Evolutionary conservation across 2,329 filamentous ascomycete species (phyloP).

Genomic region (Phyllosticta citrichinensis): DNA sequence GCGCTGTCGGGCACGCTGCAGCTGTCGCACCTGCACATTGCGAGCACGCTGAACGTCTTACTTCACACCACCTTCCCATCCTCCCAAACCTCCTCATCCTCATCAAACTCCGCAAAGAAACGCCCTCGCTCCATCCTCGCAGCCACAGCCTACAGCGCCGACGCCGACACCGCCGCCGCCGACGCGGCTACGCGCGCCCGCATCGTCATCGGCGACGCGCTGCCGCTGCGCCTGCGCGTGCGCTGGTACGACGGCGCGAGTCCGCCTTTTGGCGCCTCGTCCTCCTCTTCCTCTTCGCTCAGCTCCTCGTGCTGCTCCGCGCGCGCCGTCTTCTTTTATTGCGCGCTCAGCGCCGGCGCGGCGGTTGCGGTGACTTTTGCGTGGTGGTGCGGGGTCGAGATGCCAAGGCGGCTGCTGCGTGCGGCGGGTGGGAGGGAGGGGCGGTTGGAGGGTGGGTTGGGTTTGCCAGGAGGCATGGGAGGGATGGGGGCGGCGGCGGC

Average conservation of each 20-base stretch:
- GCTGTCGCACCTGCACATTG: slow-evolving; percentile 79
- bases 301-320: slow-evolving; percentile 33
- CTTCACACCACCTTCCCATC: slow-evolving; percentile 64
- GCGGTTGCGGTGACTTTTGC: slow-evolving; percentile 42
- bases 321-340: slow-evolving; percentile 41
- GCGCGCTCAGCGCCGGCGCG: slow-evolving; percentile 36
- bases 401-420: slow-evolving; percentile 40
- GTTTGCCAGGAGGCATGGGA: slow-evolving; percentile 49
- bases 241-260: slow-evolving; percentile 66
- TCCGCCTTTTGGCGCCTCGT: slow-evolving; percentile 20
- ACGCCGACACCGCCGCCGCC: slow-evolving; percentile 39
- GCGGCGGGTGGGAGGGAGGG: slow-evolving; percentile 42
- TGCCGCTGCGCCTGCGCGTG: slow-evolving; percentile 70
- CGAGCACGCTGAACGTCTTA: slow-evolving; percentile 80
- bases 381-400: slow-evolving; percentile 44
- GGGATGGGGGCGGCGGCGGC: slow-evolving; percentile 23
- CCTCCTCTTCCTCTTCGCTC: no score
- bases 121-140: slow-evolving; percentile 56
- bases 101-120: background rate
- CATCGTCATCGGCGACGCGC: slow-evolving; percentile 76
- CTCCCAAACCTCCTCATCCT: background rate
- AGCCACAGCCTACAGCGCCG: slow-evolving; percentile 68
- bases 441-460: slow-evolving; percentile 38
- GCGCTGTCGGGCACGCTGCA: slow-evolving; percentile 85
- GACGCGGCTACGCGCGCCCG: slow-evolving; percentile 47